Conservation (phyloP, 768 basidiomycete genomes). For the Lyophyllum shimeji region DNA sequence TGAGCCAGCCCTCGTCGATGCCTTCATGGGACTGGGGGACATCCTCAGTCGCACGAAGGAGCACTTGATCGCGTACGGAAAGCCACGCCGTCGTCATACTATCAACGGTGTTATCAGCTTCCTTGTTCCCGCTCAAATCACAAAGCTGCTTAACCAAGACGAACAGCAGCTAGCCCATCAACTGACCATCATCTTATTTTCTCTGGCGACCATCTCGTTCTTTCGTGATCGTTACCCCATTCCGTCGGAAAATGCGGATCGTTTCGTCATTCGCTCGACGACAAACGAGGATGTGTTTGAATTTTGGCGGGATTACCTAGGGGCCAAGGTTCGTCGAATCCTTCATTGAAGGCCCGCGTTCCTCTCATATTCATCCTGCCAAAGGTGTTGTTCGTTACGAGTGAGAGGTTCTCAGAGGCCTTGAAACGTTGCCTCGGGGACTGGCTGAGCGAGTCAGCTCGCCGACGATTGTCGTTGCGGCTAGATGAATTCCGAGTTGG, state of each 20-base stretch:
- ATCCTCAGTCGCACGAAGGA: conserved; percentile 17
- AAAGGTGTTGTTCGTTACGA: conserved; percentile 18
- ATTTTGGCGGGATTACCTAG: conserved; percentile 26
- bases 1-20: conserved; percentile 17
- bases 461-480: conserved; percentile 20
- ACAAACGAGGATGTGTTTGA: conserved; percentile 13
- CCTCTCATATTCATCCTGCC: not conserved
- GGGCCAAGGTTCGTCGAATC: conserved; percentile 19
- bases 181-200: conserved; percentile 16
- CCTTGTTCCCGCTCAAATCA: conserved; percentile 11
- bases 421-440: conserved; percentile 21
- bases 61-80: conserved; percentile 7
- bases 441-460: conserved; percentile 14
- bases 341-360: not conserved
- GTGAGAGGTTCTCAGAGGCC: conserved; percentile 19
- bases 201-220: conserved; percentile 13
- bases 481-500: conserved; percentile 26
- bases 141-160: conserved; percentile 13
- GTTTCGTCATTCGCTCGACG: not conserved
- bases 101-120: conserved; percentile 8
- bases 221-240: conserved; percentile 6
- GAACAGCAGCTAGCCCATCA: conserved; percentile 17
- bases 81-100: conserved; percentile 4
- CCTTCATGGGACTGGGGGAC: conserved; percentile 17
- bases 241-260: not conserved